Evolutionary conservation across 768 basidiomycete species (phyloP), one percentile per base, ranked within the genome.

Genomic region (Atractiella rhizophila): DNA sequence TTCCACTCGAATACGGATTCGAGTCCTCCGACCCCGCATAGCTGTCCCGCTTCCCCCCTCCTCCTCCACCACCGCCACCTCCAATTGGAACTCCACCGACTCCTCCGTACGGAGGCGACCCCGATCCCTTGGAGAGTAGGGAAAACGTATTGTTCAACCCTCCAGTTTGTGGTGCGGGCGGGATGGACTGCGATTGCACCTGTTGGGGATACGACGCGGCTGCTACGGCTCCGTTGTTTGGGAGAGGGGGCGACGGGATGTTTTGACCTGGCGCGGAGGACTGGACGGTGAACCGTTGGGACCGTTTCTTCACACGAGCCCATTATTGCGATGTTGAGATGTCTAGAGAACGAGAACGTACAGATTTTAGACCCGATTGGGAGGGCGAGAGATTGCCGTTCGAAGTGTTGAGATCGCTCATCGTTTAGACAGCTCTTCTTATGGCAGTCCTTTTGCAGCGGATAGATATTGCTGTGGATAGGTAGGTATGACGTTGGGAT

Each of bases 361-460:
- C 11, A n/a, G 35, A 40, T 36, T 28, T 15, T 39, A 32, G 26
- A 19, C 8, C 15, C 37, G 15, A 15, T 39, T 20, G 26, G 12
- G n/a, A n/a, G 40, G 40, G 27, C 21, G 28, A 29, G 12, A 27
- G 7, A 8, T 43, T 43, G 31, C 23, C 44, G 15, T 40, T 35
- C 39, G 45, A 38, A 1, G 27, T 23, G 4, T 37, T 43, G 11
- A n/a, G n/a, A n/a, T n/a, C n/a, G n/a, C n/a, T n/a, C n/a, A n/a
- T n/a, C n/a, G n/a, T n/a, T n/a, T n/a, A n/a, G n/a, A n/a, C n/a
- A n/a, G n/a, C n/a, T n/a, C n/a, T n/a, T n/a, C n/a, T n/a, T n/a
- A n/a, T n/a, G n/a, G n/a, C n/a, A n/a, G n/a, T n/a, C n/a, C n/a
- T n/a, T n/a, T n/a, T n/a, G n/a, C n/a, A n/a, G n/a, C n/a, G n/a